phyloP scores from a whole-genome alignment of 2,329 filamentous ascomycete genomes.

The Celoporthe dispersa region DNA sequence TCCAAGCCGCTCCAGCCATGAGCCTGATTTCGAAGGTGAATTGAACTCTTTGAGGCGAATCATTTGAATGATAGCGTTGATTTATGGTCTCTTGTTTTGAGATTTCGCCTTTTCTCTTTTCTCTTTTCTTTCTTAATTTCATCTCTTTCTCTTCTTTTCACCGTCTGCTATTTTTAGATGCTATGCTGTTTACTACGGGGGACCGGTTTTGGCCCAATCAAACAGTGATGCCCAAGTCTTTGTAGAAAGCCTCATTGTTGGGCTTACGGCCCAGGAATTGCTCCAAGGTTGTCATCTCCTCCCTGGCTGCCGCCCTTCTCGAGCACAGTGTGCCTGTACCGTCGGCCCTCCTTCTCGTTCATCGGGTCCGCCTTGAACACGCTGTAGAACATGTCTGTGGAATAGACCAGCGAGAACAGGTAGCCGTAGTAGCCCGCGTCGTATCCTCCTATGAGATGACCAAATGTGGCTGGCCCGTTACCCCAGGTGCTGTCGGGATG shows the following conservation, averaged over 20 bases:
- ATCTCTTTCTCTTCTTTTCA: not conserved
- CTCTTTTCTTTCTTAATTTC: too few species aligned
- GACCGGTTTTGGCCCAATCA: conserved; percentile 30
- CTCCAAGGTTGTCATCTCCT: conserved; percentile 80
- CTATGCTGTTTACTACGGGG: not conserved
- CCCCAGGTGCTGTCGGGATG: conserved; percentile 63
- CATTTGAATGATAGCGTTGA: not conserved
- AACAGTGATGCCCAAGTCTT: conserved; percentile 65
- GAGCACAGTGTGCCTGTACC: conserved; percentile 78
- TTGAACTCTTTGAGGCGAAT: not conserved
- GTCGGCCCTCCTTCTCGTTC: conserved; percentile 72
- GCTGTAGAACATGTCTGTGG: conserved; percentile 82
- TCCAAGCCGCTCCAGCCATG: not conserved
- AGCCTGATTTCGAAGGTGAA: too few species aligned
- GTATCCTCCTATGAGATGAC: conserved; percentile 82
- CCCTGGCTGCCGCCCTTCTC: conserved; percentile 77
- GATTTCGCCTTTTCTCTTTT: not conserved
- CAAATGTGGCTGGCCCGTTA: conserved; percentile 78
- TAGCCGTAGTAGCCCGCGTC: conserved; percentile 85
- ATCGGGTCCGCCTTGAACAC: conserved; percentile 81
- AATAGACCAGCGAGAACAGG: conserved; percentile 78
- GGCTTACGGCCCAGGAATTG: conserved; percentile 80
- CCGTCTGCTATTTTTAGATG: not conserved
- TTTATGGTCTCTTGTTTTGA: not conserved
- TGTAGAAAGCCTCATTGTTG: conserved; percentile 78